These are phyloP conservation scores for Globisporangium okanoganense DNA, from an alignment of 352 stramenopile species.

Conservation along the genomic window DNA sequence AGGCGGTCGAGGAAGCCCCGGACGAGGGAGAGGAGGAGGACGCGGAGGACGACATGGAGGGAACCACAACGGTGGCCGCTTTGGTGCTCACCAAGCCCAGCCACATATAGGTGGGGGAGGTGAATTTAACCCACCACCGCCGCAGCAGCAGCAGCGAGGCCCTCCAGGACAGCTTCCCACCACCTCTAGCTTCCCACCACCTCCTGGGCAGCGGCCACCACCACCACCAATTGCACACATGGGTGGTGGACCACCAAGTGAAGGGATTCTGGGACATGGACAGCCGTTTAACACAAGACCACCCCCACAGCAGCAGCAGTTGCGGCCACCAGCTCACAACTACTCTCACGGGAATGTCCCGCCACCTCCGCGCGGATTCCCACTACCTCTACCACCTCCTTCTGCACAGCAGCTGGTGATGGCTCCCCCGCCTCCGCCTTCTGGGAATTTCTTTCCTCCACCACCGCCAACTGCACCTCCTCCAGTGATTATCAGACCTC, in stretches of 20 bases:
- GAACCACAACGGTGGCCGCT: background rate
- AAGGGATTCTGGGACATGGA: slow-evolving; percentile 7
- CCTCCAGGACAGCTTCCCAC: background rate
- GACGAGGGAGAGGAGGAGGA: slow-evolving; percentile 20
- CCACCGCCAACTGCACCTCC: background rate
- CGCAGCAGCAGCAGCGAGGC: background rate
- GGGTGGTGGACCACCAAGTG: background rate
- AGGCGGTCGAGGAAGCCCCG: slow-evolving; percentile 28
- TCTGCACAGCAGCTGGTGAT: slow-evolving; percentile 1
- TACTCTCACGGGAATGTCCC: background rate
- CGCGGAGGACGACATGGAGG: background rate
- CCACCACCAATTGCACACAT: background rate
- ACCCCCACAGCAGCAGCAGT: background rate
- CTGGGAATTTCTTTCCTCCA: background rate
- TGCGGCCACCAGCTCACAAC: background rate
- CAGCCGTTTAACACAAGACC: background rate
- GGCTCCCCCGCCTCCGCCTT: background rate
- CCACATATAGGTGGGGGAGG: background rate
- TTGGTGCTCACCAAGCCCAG: background rate
- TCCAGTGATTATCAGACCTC: slow-evolving; percentile 5
- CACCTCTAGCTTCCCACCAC: background rate
- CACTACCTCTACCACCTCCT: background rate
- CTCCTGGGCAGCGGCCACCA: background rate
- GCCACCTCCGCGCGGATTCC: background rate
- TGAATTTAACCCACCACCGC: background rate